Base-by-base conservation (phyloP, 1,284 basidiomycete species). In the Ceratobasidium sp. region DNA sequence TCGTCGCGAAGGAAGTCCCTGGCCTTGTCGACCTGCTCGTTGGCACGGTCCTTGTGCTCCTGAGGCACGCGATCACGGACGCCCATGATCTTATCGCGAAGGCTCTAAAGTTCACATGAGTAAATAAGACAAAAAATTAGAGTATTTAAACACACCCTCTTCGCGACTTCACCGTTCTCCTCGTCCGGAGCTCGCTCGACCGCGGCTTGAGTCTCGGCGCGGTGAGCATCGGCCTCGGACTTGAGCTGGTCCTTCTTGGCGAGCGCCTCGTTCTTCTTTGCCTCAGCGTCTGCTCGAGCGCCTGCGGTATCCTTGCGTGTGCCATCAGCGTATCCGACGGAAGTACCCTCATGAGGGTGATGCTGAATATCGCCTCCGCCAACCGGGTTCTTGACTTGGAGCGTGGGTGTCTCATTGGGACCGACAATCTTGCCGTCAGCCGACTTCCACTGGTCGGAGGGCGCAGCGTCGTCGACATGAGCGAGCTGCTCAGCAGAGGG, bases 1-100 rank as follows among this genome's bases (percentile, higher is more conserved):
- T 97, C 93, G 79, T 94, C 92, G 28, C 87, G 86, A 79, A 96
- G 84, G 85, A 95, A 94, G 69, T 91, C 86, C 83, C 89, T 90
- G 46, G 89, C 87, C 1, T 88, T 87, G 28, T 92, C 88, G 58
- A 86, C 81, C 39, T 91, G 87, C 10, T 90, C 88, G 77, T 87
- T 85, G 1, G 87, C 89, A 56, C 84, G 85, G 44, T 92, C 90
- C 82, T 91, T 91, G 81, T 92, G 91, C 81, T 92, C 87, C 69
- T 91, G 86, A 0, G 91, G 90, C 49, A 93, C 86, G 23, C 86
- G 86, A 72, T 91, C 89, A 87, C 88, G 89, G 77, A 46, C 13
- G 53, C 82, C 81, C 58, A 80, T 78, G 42, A 83, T 78, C 82
- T 83, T 83, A 78, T 83, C 82, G 76, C 83, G 81, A 60, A 86